A percentile compares a stretch with the other conserved stretches of the same genome.
Conservation (phyloP, 306 rosid species). For the Cicer yamashitae region DNA sequence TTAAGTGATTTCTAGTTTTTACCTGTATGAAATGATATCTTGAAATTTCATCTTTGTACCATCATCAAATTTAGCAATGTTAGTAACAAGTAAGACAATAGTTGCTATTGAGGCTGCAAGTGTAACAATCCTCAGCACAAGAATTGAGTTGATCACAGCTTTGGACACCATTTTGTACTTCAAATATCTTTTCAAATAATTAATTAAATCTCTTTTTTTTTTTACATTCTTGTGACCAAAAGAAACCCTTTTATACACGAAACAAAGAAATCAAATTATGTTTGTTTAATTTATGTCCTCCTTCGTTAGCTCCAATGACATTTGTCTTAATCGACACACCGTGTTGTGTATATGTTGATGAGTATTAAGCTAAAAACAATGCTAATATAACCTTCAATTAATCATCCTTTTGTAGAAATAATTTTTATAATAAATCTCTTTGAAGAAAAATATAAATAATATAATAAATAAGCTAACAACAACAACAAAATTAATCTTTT, state of each 20-base stretch:
- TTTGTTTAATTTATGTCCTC: constrained; percentile 17
- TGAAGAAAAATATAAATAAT: background rate
- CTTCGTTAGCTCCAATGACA: constrained; percentile 47
- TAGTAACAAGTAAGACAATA: constrained; percentile 36
- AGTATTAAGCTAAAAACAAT: constrained; percentile 4
- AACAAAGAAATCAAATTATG: background rate
- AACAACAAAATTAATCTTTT: no score
- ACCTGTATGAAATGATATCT: constrained; percentile 53
- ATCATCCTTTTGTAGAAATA: background rate
- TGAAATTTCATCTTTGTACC: constrained; percentile 39
- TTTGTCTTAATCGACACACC: constrained; percentile 38
- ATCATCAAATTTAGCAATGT: constrained; percentile 42
- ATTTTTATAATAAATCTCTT: background rate
- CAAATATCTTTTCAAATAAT: background rate
- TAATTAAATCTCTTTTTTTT: background rate
- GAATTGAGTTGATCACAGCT: constrained; percentile 45
- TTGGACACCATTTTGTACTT: constrained; percentile 45
- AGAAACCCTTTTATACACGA: constrained; percentile 36
- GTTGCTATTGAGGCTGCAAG: constrained; percentile 50
- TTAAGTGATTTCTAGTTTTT: no score
- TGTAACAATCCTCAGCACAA: constrained; percentile 56
- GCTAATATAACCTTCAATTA: constrained; percentile 1
- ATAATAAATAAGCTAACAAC: no score
- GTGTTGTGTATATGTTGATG: background rate
- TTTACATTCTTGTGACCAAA: background rate